Evolutionary conservation across 352 stramenopile species (phyloP), one percentile per base, ranked within the genome.

Genomic region (Globisporangium takayamanum): DNA sequence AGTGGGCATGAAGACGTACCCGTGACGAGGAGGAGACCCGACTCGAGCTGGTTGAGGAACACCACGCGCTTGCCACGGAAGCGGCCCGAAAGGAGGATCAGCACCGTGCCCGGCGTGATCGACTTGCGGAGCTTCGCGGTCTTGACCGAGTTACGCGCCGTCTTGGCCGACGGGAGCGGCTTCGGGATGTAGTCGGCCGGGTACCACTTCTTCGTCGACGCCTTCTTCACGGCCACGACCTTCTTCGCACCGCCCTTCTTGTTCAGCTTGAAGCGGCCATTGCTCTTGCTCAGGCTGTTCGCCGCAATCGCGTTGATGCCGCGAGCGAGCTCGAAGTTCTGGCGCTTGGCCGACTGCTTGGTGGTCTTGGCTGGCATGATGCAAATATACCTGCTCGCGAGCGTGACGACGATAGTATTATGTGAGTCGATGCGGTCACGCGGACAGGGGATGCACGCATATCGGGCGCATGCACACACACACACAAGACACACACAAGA

Each of bases 21-120:
- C 50, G 95, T 97, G 25, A 99, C 96, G 20, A 99, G 83, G 28
- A 99, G 78, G 58, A 98, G 81, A 62, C 97, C 97, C 44, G 96
- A 99, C 60, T 92, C 87, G 36, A 99, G 82, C 65, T 97, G 84
- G 74, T 99, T 99, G 26, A 99, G 83, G 79, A 98, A 99, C 33
- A 99, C 96, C n/a, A 99, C 96, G 64, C 97, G 92, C 90, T 99
- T 99, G 81, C 97, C 97, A 73, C 93, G 88, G 85, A 99, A 99
- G 70, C 97, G 92, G 58, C 97, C 97, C 42, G 93, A 94, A 16
- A 99, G 82, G 61, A 99, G 78, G 73, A 99, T 99, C 49, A 99
- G 82, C 42, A 99, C 95, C 37, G 96, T 98, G 74, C 97, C 97
- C 11, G 97, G 95, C 50, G 87, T 97, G 81, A 99, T 98, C 60